phyloP scores from a whole-genome alignment of 2,329 filamentous ascomycete genomes.

The Sclerotinia subarctica region DNA sequence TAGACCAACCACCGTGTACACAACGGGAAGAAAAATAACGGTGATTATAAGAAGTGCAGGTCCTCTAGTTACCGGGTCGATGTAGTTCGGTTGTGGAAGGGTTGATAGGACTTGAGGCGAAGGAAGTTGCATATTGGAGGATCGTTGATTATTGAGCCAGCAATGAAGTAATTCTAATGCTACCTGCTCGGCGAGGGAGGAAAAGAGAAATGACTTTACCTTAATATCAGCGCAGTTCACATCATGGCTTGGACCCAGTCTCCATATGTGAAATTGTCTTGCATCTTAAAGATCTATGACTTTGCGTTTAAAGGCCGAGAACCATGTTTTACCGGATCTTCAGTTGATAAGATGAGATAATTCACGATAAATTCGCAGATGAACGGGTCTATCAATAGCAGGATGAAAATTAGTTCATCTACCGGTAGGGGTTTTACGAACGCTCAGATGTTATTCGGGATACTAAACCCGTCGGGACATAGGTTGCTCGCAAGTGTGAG shows the following conservation, averaged over 20 bases:
- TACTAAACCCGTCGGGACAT: conserved; percentile 1
- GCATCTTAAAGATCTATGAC: neutral
- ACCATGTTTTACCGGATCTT: neutral
- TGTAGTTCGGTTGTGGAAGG: conserved; percentile 45
- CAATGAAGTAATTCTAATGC: neutral
- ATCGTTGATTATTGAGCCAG: conserved; percentile 12
- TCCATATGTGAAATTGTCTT: neutral
- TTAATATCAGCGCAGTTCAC: conserved; percentile 6
- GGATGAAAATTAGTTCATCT: neutral
- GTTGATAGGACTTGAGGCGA: conserved; percentile 6
- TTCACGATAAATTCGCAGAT: neutral
- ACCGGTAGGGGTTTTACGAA: neutral
- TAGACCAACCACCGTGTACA: conserved; percentile 42
- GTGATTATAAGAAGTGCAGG: conserved; percentile 44
- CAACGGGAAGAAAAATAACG: conserved; percentile 42
- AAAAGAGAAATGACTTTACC: neutral
- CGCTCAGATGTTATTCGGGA: conserved; percentile 11
- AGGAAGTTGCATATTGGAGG: conserved; percentile 17
- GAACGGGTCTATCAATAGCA: neutral
- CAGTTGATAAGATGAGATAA: neutral
- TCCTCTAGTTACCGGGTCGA: conserved; percentile 45
- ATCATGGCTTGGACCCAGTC: conserved; percentile 8
- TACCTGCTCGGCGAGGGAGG: neutral
- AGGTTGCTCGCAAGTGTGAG: neutral
- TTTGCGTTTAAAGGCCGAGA: neutral